Base-by-base conservation (phyloP, 176 grass and related monocot genomes). In the Elymus sibiricus region DNA sequence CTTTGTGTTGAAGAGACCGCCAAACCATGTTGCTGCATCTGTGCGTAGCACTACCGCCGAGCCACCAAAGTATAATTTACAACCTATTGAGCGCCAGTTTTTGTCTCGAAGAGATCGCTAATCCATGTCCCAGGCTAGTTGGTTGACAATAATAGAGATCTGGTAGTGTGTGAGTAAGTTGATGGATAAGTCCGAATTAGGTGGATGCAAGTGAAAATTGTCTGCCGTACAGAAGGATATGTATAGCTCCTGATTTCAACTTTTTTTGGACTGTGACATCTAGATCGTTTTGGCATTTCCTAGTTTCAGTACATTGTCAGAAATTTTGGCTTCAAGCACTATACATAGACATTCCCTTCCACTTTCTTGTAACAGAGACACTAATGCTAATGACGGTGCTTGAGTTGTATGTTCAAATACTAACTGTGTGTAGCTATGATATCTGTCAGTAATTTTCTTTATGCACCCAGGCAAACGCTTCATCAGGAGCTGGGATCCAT, bases 401-500 rank as follows among this genome's bases (percentile, higher is more conserved):
- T 83, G 47, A 69, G 10, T 71, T 59, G 1, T 21, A 7, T 58
- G 28, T 49, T 86, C 31, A 32, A 3, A 32, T 0, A 7, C 5
- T 42, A 7, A 55, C 21, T 39, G 6, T 22, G 0, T 25, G 22
- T 69, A 64, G 16, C 65, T 29, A 37, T 44, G 78, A 63, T 19
- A 62, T 61, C 49, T 1, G 12, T 49, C 9, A n/a, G 0, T 14
- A 22, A 28, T 66, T 56, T 67, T 77, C 14, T 59, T 53, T 11
- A 1, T 67, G 24, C 15, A 4, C 7, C 1, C 62, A 95, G 93
- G 93, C 93, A 16, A 97, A 97, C 16, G 75, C 95, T 22, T 73
- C 79, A 19, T 97, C 95, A 16, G 95, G 95, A 49, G 92, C 92
- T 69, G 89, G 82, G 0, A 91, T 97, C 70, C 93, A 91, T 43